A percentile compares a stretch with the other conserved stretches of the same genome.
These are phyloP conservation scores for Phialemoniopsis sp. DNA, from an alignment of 2,329 filamentous ascomycete genomes.

Conservation along the genomic window DNA sequence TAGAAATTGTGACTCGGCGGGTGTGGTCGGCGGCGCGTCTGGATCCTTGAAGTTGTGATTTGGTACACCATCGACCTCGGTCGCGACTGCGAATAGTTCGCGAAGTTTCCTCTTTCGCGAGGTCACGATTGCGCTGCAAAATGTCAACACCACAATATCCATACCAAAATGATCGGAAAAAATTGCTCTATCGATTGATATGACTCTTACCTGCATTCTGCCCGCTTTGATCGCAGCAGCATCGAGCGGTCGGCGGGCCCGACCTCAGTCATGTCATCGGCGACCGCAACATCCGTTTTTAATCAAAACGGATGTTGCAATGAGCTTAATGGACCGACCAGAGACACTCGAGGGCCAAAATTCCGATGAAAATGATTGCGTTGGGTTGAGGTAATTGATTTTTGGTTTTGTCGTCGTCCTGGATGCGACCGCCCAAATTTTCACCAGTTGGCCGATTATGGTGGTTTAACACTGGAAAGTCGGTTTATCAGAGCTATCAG, in stretches of 20 bases:
- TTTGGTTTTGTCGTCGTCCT: constrained; percentile 14
- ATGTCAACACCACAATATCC: constrained; percentile 38
- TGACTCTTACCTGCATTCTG: constrained; percentile 54
- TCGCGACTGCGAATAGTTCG: constrained; percentile 79
- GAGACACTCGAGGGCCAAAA: constrained; percentile 23
- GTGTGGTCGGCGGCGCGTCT: constrained; percentile 49
- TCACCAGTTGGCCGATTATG: constrained; percentile 9
- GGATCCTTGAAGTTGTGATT: constrained; percentile 52
- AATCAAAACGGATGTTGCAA: constrained; percentile 52
- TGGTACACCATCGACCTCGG: constrained; percentile 59
- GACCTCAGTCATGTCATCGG: constrained; percentile 70
- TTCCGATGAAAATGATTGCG: constrained; percentile 29
- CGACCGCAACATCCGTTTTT: constrained; percentile 67
- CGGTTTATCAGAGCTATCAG: constrained; percentile 7
- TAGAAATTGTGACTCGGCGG: constrained; percentile 52
- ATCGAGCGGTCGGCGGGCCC: constrained; percentile 60
- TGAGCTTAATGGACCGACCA: constrained; percentile 24
- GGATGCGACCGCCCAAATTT: constrained; percentile 13
- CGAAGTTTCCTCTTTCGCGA: constrained; percentile 89
- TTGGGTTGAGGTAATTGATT: constrained; percentile 26
- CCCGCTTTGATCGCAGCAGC: constrained; percentile 62
- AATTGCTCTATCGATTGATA: constrained; percentile 38
- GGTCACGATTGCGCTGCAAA: constrained; percentile 63
- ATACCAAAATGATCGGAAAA: constrained; percentile 46
- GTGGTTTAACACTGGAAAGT: constrained; percentile 14